Base-by-base conservation (phyloP, 768 basidiomycete genomes). In the Suillus subalutaceus region DNA sequence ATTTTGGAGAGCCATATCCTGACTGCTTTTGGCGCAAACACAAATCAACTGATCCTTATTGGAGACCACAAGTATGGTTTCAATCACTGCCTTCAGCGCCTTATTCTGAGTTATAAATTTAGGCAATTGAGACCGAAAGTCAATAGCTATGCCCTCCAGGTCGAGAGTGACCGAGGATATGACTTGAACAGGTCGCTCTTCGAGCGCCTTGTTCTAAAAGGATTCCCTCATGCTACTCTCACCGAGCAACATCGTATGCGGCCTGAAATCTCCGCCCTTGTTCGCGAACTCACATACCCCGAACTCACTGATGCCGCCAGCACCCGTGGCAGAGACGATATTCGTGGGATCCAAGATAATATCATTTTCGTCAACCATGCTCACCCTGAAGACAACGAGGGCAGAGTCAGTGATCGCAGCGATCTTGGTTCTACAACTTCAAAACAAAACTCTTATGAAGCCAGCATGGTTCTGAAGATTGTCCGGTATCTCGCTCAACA, bases 111-210 rank as follows among this genome's bases (percentile, higher is more conserved):
- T 23, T 2, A 13, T 58, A 13, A 30, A 30, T 48, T 64, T 44
- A 89, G 88, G 72, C 88, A 90, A 75, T 77, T 90, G 10, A 86
- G 88, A 3, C 88, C 88, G 0, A 89, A 89, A 72, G 84, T 88
- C 67, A 87, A 89, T 65, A 81, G 84, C 64, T 90, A 89, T 65
- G 37, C 66, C 0, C 77, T 90, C 15, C 89, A 86, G 0, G 83
- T 88, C 15, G 88, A 90, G 72, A 90, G 88, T 66, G 87, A 83
- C 9, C 82, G 87, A 8, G 87, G 87, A 1, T 89, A 79, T 65
- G 85, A 89, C 65, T 79, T 90, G 10, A 89, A 90, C 66, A 73
- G 79, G 58, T 88, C 86, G 0, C 77, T 90, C 3, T 89, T 90
- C 70, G 88, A 90, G 68, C 83, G 88, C 15, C 81, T 89, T 5